A percentile compares a stretch with the other conserved stretches of the same genome.
Evolutionary conservation across 108 stramenopile genomes (phyloP).

Genomic region (Conticribra guillardii): DNA sequence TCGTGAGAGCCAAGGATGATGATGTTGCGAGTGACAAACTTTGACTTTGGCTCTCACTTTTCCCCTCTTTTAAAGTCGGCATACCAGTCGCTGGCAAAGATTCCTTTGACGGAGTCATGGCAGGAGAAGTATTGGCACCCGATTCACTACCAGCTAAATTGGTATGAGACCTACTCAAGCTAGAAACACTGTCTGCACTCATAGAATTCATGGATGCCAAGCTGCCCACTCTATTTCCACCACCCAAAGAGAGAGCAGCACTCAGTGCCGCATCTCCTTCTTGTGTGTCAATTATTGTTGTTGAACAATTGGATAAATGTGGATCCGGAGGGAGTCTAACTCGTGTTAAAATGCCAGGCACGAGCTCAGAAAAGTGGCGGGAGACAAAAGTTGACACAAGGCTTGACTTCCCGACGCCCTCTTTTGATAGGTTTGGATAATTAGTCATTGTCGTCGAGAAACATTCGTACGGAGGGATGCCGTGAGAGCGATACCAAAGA

Average conservation of each 20-base stretch:
- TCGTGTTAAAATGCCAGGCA: slow-evolving; percentile 80
- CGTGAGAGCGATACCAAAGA: background rate
- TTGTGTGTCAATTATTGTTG: slow-evolving; percentile 86
- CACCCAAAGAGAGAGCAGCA: slow-evolving; percentile 46
- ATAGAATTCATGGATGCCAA: slow-evolving; percentile 4
- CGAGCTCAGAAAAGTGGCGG: slow-evolving; percentile 77
- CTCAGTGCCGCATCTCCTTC: slow-evolving; percentile 70
- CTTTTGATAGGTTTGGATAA: slow-evolving; percentile 38
- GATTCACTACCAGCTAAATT: background rate
- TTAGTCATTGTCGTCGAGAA: slow-evolving; percentile 12
- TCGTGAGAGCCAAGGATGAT: slow-evolving; percentile 17
- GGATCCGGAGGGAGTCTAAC: slow-evolving; percentile 82
- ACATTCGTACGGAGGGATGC: slow-evolving; percentile 1
- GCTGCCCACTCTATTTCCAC: slow-evolving; percentile 15
- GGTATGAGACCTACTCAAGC: slow-evolving; percentile 2
- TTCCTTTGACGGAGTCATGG: background rate
- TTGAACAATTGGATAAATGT: slow-evolving; percentile 55
- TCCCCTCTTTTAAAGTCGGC: background rate
- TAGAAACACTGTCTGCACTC: slow-evolving; percentile 16
- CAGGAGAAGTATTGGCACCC: background rate
- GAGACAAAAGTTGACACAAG: slow-evolving; percentile 87
- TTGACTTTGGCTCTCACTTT: background rate
- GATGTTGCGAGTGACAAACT: slow-evolving; percentile 4
- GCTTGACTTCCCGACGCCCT: slow-evolving; percentile 87
- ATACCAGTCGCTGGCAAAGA: background rate